Evolutionary conservation across 805 yeast species (phyloP).

Genomic region (Trichomonascus vanleenenianus): DNA sequence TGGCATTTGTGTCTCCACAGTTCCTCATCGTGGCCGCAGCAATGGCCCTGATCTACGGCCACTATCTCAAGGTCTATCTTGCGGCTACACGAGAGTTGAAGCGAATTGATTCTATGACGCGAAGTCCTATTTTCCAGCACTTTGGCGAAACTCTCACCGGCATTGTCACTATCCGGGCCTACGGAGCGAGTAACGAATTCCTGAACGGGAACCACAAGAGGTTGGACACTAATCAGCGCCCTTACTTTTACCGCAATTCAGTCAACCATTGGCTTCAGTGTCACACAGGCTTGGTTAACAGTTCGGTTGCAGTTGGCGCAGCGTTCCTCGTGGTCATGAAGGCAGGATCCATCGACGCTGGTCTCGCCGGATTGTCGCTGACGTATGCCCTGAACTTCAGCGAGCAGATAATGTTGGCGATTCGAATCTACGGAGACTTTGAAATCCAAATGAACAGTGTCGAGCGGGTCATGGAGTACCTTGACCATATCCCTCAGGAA

Average conservation of each 20-base stretch:
- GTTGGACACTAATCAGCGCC: constrained; percentile 79
- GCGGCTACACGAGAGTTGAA: constrained; percentile 83
- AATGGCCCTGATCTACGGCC: constrained; percentile 48
- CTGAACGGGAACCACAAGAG: constrained; percentile 67
- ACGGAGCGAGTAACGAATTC: constrained; percentile 82
- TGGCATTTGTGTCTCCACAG: constrained; percentile 74
- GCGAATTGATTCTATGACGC: constrained; percentile 77
- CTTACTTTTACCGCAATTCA: constrained; percentile 90
- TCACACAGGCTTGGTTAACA: constrained; percentile 77
- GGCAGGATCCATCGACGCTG: constrained; percentile 68
- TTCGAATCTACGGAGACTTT: constrained; percentile 77
- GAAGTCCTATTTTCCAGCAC: constrained; percentile 93
- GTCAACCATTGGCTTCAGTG: constrained; percentile 89
- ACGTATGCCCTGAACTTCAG: constrained; percentile 86
- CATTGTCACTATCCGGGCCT: constrained; percentile 89
- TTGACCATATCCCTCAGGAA: constrained; percentile 73
- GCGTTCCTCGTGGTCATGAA: constrained; percentile 67
- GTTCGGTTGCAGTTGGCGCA: constrained; percentile 68
- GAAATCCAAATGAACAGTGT: constrained; percentile 96
- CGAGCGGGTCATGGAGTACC: constrained; percentile 85
- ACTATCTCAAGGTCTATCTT: constrained; percentile 69
- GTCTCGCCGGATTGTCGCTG: constrained; percentile 88
- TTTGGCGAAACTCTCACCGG: constrained; percentile 90
- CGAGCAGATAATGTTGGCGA: constrained; percentile 83
- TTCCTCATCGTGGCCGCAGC: constrained; percentile 68